Percentiles rank a stretch among this genome's conserved stretches.
phyloP scores from a whole-genome alignment of 2,329 filamentous ascomycete genomes.

The Didymella keratinophila region DNA sequence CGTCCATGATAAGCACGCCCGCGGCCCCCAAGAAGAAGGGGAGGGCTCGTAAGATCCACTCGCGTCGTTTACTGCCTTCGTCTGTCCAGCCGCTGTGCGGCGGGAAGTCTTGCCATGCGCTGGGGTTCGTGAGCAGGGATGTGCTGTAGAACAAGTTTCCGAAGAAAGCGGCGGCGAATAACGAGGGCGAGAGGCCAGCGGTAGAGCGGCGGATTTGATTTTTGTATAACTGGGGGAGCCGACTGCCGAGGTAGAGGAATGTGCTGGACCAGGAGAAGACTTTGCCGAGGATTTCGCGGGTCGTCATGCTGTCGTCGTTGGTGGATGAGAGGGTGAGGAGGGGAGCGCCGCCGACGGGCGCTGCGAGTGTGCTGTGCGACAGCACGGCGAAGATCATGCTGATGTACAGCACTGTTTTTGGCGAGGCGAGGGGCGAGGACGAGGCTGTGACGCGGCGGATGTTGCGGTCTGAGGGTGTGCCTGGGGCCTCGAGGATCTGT shows the following conservation, averaged over 20 bases:
- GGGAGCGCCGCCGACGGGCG: conserved; percentile 31
- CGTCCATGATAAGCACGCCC: conserved; percentile 69
- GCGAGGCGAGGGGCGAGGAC: conserved; percentile 55
- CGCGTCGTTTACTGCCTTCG: conserved; percentile 61
- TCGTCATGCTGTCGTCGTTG: conserved; percentile 12
- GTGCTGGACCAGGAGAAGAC: conserved; percentile 56
- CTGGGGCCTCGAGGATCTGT: conserved; percentile 10
- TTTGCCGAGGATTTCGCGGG: conserved; percentile 47
- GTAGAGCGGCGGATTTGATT: conserved; percentile 70
- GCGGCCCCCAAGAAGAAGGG: conserved; percentile 73
- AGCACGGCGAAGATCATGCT: conserved; percentile 56
- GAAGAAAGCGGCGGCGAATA: conserved; percentile 72
- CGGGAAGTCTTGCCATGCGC: conserved; percentile 65
- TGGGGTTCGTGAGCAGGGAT: conserved; percentile 69
- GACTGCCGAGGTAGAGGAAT: conserved; percentile 50
- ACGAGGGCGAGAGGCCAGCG: conserved; percentile 66
- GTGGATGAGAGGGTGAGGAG: conserved; percentile 15
- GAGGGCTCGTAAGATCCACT: conserved; percentile 66
- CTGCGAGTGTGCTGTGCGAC: conserved; percentile 37
- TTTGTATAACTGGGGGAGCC: conserved; percentile 68
- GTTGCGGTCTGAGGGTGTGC: conserved; percentile 36
- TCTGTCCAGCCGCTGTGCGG: conserved; percentile 65
- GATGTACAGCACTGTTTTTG: conserved; percentile 57
- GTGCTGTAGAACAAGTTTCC: conserved; percentile 73
- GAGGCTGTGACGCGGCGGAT: conserved; percentile 48